These are phyloP conservation scores for Trichomonas gallinae DNA, from an alignment of 208 protist species.

Conservation along the genomic window DNA sequence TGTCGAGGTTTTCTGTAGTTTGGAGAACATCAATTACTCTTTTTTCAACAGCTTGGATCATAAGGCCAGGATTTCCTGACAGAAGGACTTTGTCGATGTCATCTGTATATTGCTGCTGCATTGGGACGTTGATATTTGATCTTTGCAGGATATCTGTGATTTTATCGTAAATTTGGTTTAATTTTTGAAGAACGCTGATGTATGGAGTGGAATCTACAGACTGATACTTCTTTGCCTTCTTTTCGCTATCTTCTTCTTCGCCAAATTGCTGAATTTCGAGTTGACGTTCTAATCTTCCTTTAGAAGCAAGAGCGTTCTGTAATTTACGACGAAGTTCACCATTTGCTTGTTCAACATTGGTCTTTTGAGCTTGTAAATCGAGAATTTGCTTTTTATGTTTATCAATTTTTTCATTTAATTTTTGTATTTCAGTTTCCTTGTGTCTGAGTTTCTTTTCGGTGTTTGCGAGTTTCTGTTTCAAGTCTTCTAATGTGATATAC, in stretches of 20 bases:
- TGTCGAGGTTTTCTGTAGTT: background rate
- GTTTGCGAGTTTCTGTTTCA: background rate
- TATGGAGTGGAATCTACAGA: background rate
- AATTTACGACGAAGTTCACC: background rate
- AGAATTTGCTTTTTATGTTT: background rate
- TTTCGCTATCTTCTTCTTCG: background rate
- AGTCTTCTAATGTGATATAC: conserved; percentile 14
- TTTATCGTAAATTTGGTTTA: background rate
- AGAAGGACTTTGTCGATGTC: background rate
- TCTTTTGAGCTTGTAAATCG: background rate
- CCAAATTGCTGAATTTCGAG: background rate
- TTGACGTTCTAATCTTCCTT: background rate
- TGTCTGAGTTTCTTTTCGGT: background rate
- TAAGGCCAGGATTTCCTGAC: background rate
- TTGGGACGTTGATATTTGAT: background rate
- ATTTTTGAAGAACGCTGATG: background rate
- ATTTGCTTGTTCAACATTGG: background rate
- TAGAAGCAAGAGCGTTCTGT: background rate
- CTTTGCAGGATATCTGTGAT: background rate
- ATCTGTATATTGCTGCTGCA: background rate
- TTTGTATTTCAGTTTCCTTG: background rate
- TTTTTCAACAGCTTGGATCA: background rate
- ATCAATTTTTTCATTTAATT: background rate
- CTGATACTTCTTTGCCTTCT: background rate
- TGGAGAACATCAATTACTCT: background rate